Conservation (phyloP, 805 yeast genomes). For the Starmerella etchellsii region DNA sequence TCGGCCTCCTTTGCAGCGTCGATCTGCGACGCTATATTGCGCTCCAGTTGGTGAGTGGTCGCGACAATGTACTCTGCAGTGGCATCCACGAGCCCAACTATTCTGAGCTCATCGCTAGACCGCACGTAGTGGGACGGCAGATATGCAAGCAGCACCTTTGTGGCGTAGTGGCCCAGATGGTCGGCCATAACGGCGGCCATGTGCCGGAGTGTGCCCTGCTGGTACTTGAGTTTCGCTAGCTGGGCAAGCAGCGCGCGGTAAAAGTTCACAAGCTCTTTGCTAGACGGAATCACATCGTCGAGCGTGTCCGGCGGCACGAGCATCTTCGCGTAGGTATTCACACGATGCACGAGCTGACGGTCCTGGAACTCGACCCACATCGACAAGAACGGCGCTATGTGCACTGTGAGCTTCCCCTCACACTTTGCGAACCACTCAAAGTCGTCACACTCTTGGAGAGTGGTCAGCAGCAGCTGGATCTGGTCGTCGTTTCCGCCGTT, state of each 20-base stretch:
- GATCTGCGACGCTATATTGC: slow-evolving; percentile 23
- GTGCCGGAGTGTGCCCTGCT: slow-evolving; percentile 29
- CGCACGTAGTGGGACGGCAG: slow-evolving; percentile 33
- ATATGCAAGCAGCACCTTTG: slow-evolving; percentile 37
- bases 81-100: slow-evolving; percentile 60
- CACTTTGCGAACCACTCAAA: slow-evolving; percentile 53
- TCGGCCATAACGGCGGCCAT: slow-evolving; percentile 50
- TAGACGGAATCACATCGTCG: slow-evolving; percentile 59
- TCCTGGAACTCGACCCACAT: slow-evolving; percentile 86
- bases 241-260: slow-evolving; percentile 65
- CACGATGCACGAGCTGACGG: slow-evolving; percentile 37
- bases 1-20: background rate
- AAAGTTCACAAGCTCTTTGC: slow-evolving; percentile 71
- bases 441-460: slow-evolving; percentile 66
- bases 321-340: slow-evolving; percentile 39
- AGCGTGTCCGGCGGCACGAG: slow-evolving; percentile 30
- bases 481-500: slow-evolving; percentile 27
- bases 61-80: slow-evolving; percentile 82
- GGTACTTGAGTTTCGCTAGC: slow-evolving; percentile 44
- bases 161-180: slow-evolving; percentile 49
- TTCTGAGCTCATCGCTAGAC: slow-evolving; percentile 46
- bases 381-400: slow-evolving; percentile 74
- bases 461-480: slow-evolving; percentile 51
- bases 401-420: slow-evolving; percentile 40
- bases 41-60: slow-evolving; percentile 67